Percentiles rank a stretch among this genome's conserved stretches.
Conservation (phyloP, 305 asterid species). For the Plantago coronopus region DNA sequence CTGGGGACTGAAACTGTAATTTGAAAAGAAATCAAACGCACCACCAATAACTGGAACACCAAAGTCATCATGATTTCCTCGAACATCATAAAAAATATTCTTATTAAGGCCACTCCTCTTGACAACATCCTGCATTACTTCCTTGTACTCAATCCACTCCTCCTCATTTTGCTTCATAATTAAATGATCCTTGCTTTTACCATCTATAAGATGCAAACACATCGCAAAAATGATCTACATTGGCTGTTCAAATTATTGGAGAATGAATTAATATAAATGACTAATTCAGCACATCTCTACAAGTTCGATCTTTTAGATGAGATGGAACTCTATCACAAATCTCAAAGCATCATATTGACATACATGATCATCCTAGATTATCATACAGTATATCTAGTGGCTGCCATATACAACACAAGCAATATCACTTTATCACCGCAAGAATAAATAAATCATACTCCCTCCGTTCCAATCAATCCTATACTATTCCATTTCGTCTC, state of each 20-base stretch:
- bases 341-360: constrained; percentile 7
- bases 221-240: constrained; percentile 1
- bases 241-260: constrained; percentile 12
- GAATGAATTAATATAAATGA: no score
- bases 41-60: constrained; percentile 72
- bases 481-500: no score
- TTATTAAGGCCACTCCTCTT: constrained; percentile 67
- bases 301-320: no score
- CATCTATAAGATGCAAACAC: constrained; percentile 42
- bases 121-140: constrained; percentile 65
- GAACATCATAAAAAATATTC: constrained; percentile 67
- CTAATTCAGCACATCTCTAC: no score
- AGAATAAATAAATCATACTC: no score
- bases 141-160: constrained; percentile 84
- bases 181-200: constrained; percentile 84
- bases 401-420: background rate
- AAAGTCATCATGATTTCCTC: constrained; percentile 94
- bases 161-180: constrained; percentile 73
- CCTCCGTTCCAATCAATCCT: no score
- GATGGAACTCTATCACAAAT: no score
- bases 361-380: background rate
- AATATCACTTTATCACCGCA: no score
- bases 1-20: constrained; percentile 60
- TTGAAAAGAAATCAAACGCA: constrained; percentile 64
- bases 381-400: no score